Percentiles rank a stretch among this genome's conserved stretches.
These are phyloP conservation scores for Populus tremula DNA, from an alignment of 345 rosid species.

Conservation along the genomic window DNA sequence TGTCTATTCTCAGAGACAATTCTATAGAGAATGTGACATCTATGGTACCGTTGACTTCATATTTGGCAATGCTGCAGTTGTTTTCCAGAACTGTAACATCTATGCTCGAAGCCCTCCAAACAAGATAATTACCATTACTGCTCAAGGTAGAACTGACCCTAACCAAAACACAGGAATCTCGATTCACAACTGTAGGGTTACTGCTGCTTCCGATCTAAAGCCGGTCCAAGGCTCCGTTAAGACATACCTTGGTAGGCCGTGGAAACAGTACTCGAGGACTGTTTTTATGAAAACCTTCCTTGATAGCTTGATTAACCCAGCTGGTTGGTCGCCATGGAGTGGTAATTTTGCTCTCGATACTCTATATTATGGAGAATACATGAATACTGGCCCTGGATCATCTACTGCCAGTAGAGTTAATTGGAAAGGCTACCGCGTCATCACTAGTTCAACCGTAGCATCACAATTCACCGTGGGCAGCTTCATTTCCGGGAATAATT, in stretches of 20 bases:
- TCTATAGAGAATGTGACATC: constrained; percentile 42
- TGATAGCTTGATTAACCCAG: constrained; percentile 44
- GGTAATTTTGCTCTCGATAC: constrained; percentile 52
- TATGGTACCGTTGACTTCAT: constrained; percentile 62
- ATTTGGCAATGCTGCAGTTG: constrained; percentile 62
- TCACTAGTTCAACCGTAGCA: constrained; percentile 43
- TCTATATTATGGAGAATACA: constrained; percentile 65
- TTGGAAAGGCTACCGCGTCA: constrained; percentile 68
- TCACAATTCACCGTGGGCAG: constrained; percentile 49
- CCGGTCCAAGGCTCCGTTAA: constrained; percentile 20
- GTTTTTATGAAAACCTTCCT: constrained; percentile 52
- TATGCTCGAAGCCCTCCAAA: constrained; percentile 39
- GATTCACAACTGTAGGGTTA: constrained; percentile 48
- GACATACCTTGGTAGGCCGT: constrained; percentile 66
- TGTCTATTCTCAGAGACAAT: constrained; percentile 53
- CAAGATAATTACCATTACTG: constrained; percentile 54
- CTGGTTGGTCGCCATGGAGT: constrained; percentile 69
- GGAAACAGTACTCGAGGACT: constrained; percentile 61
- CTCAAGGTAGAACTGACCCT: constrained; percentile 57
- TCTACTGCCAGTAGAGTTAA: constrained; percentile 49
- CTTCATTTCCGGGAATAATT: constrained; percentile 48
- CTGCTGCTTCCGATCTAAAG: constrained; percentile 39
- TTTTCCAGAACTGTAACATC: constrained; percentile 56
- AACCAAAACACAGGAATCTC: constrained; percentile 57
- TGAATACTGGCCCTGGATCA: constrained; percentile 66